Percentiles rank a stretch among this genome's conserved stretches.
phyloP scores from a whole-genome alignment of 352 stramenopile genomes.

The Globisporangium splendens region DNA sequence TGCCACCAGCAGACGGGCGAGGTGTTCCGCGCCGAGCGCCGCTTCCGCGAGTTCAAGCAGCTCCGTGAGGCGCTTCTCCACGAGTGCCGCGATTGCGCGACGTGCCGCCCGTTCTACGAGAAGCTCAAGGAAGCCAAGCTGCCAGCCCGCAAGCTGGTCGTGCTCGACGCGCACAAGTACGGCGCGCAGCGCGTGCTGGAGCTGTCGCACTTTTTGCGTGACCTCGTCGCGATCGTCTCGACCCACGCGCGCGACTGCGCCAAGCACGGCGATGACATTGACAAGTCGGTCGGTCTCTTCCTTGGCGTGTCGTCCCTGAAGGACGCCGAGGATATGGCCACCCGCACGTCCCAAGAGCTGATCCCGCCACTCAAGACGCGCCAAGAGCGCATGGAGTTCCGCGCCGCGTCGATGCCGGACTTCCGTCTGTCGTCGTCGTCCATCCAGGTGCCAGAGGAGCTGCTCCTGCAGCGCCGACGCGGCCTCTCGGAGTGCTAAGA shows the following conservation, averaged over 20 bases:
- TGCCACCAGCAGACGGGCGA: conserved; percentile 59
- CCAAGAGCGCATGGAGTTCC: conserved; percentile 69
- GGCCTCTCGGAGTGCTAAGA: conserved; percentile 29
- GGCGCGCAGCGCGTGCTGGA: conserved; percentile 47
- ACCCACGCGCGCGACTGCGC: conserved; percentile 35
- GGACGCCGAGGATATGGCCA: conserved; percentile 38
- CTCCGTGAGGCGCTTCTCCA: conserved; percentile 57
- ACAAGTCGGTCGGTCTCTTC: conserved; percentile 66
- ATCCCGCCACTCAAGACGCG: conserved; percentile 47
- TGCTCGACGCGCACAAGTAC: conserved; percentile 61
- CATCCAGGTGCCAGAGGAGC: conserved; percentile 20
- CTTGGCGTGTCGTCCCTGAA: conserved; percentile 42
- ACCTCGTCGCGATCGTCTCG: conserved; percentile 44
- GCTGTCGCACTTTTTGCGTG: conserved; percentile 61
- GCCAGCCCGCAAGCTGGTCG: conserved; percentile 43
- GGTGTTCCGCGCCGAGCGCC: conserved; percentile 43
- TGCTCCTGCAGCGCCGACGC: conserved; percentile 22
- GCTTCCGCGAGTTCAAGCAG: conserved; percentile 70
- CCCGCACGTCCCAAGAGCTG: conserved; percentile 25
- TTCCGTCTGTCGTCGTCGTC: conserved; percentile 47
- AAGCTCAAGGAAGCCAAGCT: conserved; percentile 47
- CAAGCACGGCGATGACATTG: conserved; percentile 48
- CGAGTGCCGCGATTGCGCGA: conserved; percentile 45
- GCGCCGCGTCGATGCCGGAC: conserved; percentile 62
- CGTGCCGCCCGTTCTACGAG: conserved; percentile 48